Evolutionary conservation across 108 stramenopile genomes (phyloP), one percentile per base, ranked within the genome.

Genomic region (Skeletonema menzelii): DNA sequence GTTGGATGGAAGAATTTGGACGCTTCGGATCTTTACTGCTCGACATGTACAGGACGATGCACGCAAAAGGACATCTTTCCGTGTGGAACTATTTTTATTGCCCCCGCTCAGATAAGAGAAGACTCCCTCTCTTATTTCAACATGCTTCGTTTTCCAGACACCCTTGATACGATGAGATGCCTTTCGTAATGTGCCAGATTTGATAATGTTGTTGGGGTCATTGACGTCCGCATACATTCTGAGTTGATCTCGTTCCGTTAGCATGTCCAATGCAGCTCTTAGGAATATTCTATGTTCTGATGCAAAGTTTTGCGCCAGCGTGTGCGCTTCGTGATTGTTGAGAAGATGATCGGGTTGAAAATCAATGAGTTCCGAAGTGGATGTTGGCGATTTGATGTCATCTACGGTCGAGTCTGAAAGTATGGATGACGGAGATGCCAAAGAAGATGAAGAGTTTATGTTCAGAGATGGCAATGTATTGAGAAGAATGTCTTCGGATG

Each of bases 211-310:
- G 20, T 86, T 59, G 42, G 64, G 32, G 64, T 86, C 87, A 55
- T 86, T 80, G 76, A 81, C 82, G 27, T 80, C 86, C 3, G 84
- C 73, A 55, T 79, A 68, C 2, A 88, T 78, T 8, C 80, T 67
- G n/a, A 61, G 66, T 53, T 75, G 70, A 68, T 94, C 93, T 42
- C 85, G 80, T 66, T 91, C 85, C 8, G 72, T 75, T n/a, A 91
- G 63, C 67, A 94, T 65, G 7, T 78, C 78, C 17, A 94, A 65
- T 28, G 88, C 72, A 11, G 90, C 89, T 30, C 74, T 71, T 32
- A 94, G 80, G 65, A 94, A 91, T 42, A 94, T 91, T 11, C 88
- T 82, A 65, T 90, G 91, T 77, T 94, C 91, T 55, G 82, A 78
- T 28, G 80, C 93, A 55, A 94, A 87, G 56, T 87, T 86, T 15